Evolutionary conservation across 2,329 filamentous ascomycete genomes (phyloP), one percentile per base, ranked within the genome.

Genomic region (Botrytis tulipae): DNA sequence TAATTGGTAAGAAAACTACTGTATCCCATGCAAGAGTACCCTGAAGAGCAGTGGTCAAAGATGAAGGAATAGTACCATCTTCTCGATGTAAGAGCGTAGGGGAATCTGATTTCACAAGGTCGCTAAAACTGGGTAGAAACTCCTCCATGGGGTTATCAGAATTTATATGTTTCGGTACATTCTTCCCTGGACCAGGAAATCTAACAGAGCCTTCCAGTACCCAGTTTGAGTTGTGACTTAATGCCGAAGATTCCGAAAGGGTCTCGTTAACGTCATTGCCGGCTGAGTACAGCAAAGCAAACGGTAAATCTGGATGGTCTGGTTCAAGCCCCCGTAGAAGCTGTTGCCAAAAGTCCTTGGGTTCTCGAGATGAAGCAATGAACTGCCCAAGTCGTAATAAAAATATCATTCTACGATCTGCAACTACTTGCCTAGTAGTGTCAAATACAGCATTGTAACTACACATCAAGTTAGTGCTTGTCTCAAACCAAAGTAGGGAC

Each of bases 251-350:
- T 62, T 77, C 75, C 18, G 75, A 78, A 2, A 75, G 70, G 0
- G 74, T 76, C 68, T 78, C 78, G 42, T 78, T 75, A 22, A 76
- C 63, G 35, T 94, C 91, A 63, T 94, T 91, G 59, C 84, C 85
- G 2, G 93, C 89, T 1, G 92, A 94, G 81, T 95, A 95, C 1
- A 95, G 85, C 73, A 95, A 83, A 37, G 90, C 90, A 78, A 95
- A 93, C 0, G 93, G 93, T 10, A 92, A 88, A 80, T 95, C 93
- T 73, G 86, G 86, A 76, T 92, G 89, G 79, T 95, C 94, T 77
- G 89, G 89, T 73, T 91, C 89, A 48, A 95, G 84, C 1, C 91
- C 91, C 61, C 86, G 84, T 54, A 90, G 84, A 9, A 94, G 89
- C 76, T 91, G 87, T 1, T 85, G 84, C 93, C 93, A 96, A 80